These are phyloP conservation scores for Nicotiana benthamiana DNA, from an alignment of 257 asterid species.

Conservation along the genomic window DNA sequence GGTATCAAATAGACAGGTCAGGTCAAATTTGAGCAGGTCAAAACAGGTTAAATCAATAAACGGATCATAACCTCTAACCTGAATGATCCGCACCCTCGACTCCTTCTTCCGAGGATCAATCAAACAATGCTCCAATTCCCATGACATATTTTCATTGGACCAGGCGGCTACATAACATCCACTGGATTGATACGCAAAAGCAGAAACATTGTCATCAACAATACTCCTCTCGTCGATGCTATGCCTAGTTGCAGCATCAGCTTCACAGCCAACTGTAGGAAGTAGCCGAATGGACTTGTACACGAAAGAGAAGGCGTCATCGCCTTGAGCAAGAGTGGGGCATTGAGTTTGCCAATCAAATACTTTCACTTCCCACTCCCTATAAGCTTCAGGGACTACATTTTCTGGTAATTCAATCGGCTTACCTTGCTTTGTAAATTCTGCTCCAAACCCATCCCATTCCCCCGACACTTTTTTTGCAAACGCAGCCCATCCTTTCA, in stretches of 20 bases:
- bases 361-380: constrained; percentile 90
- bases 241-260: constrained; percentile 80
- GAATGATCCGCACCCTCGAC: constrained; percentile 62
- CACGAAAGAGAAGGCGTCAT: constrained; percentile 19
- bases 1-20: not conserved
- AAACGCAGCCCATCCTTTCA: constrained; percentile 53
- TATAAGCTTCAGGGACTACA: constrained; percentile 80
- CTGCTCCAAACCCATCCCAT: constrained; percentile 96
- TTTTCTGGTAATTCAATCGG: constrained; percentile 68
- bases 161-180: constrained; percentile 72
- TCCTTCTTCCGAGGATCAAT: constrained; percentile 50
- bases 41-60: not conserved
- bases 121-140: constrained; percentile 81
- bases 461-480: constrained; percentile 68
- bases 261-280: constrained; percentile 96
- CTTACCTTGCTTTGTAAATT: constrained; percentile 56
- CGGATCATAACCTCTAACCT: constrained; percentile 6
- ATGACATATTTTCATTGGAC: constrained; percentile 17
- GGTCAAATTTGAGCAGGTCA: not conserved
- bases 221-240: constrained; percentile 33
- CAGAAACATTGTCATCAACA: constrained; percentile 11
- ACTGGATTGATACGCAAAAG: constrained; percentile 50
- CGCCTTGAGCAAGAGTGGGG: constrained; percentile 66
- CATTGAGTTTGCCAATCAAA: constrained; percentile 96
- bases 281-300: constrained; percentile 61